These are phyloP conservation scores for Sporothrix brunneoviolacea DNA, from an alignment of 2,329 filamentous ascomycete genomes.

Conservation along the genomic window DNA sequence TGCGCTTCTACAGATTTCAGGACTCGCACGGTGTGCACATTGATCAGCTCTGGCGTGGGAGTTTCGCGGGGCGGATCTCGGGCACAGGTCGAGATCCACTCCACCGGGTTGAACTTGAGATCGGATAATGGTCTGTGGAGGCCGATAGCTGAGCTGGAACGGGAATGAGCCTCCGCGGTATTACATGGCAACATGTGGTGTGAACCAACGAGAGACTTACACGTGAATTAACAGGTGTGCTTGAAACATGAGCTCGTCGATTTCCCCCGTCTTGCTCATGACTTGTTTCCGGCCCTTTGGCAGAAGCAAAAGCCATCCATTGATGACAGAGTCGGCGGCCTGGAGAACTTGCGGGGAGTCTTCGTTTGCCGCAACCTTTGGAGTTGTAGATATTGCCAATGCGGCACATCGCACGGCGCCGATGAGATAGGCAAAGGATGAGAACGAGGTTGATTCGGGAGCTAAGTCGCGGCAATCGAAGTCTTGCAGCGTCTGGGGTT, in stretches of 20 bases:
- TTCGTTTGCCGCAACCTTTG: slow-evolving; percentile 18
- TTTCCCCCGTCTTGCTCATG: slow-evolving; percentile 25
- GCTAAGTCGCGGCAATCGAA: slow-evolving; percentile 57
- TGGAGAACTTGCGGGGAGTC: slow-evolving; percentile 27
- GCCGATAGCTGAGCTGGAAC: slow-evolving; percentile 25
- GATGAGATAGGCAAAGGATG: slow-evolving; percentile 60
- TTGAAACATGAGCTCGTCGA: slow-evolving; percentile 27
- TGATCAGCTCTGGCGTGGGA: slow-evolving; percentile 21
- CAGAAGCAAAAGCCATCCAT: slow-evolving; percentile 33
- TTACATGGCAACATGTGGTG: neutral
- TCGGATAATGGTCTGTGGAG: slow-evolving; percentile 35
- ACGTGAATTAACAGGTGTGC: slow-evolving; percentile 23
- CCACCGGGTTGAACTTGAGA: slow-evolving; percentile 32
- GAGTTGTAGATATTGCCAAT: slow-evolving; percentile 22
- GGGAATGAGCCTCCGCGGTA: neutral
- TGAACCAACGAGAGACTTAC: slow-evolving; percentile 13
- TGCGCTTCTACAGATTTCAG: slow-evolving; percentile 32
- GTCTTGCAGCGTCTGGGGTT: slow-evolving; percentile 46
- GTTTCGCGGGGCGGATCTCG: slow-evolving; percentile 17
- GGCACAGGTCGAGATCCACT: slow-evolving; percentile 33
- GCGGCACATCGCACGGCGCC: slow-evolving; percentile 46
- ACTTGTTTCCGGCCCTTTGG: slow-evolving; percentile 27
- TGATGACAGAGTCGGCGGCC: slow-evolving; percentile 29
- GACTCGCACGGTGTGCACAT: slow-evolving; percentile 34
- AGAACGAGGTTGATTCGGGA: slow-evolving; percentile 48